Percentiles rank a stretch among this genome's conserved stretches.
These are phyloP conservation scores for Amaranthus hypochondriacus DNA, from an alignment of 148 eudicot genomes.

Conservation along the genomic window DNA sequence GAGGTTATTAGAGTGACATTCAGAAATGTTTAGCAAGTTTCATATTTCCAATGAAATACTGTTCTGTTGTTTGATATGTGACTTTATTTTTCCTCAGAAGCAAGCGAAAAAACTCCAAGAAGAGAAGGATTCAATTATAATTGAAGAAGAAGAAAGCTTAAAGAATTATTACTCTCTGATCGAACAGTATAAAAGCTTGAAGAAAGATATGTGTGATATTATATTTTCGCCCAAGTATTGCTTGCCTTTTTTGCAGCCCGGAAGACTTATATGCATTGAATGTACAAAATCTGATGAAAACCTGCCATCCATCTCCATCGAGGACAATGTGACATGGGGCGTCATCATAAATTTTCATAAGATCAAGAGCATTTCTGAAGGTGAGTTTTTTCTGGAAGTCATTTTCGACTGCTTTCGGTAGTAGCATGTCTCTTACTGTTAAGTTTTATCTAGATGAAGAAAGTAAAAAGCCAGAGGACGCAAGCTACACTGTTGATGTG, in stretches of 20 bases:
- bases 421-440: conserved; percentile 7
- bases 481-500: conserved; percentile 71
- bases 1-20: conserved; percentile 46
- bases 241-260: conserved; percentile 95
- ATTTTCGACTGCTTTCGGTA: not conserved
- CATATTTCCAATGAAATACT: not conserved
- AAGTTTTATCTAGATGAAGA: conserved; percentile 48
- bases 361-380: conserved; percentile 60
- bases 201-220: conserved; percentile 69
- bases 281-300: conserved; percentile 49
- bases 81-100: conserved; percentile 47
- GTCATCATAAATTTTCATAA: conserved; percentile 83
- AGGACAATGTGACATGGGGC: conserved; percentile 86
- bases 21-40: not conserved
- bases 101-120: conserved; percentile 67
- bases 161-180: conserved; percentile 74
- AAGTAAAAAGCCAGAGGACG: conserved; percentile 74
- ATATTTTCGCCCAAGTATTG: conserved; percentile 69
- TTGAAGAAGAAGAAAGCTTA: conserved; percentile 84
- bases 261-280: conserved; percentile 74
- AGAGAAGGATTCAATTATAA: conserved; percentile 78
- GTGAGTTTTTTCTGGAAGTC: conserved; percentile 28
- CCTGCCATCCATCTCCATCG: conserved; percentile 50
- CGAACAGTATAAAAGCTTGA: conserved; percentile 71
- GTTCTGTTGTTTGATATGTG: not conserved